Base-by-base conservation (phyloP, 257 asterid genomes). In the Jasminum sambac region DNA sequence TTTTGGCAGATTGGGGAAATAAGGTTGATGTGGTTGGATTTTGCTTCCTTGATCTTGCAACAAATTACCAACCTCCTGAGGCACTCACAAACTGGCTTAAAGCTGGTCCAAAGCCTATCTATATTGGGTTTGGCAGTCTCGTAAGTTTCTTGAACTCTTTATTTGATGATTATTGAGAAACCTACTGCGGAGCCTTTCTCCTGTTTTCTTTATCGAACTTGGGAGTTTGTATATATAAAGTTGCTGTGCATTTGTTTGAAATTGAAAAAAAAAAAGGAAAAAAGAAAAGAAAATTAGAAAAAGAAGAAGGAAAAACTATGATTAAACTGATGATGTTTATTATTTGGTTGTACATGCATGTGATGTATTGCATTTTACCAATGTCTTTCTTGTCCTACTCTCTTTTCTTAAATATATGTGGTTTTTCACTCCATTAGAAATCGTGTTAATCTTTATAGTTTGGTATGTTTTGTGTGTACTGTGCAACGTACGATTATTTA, bases 11-110 rank as follows among this genome's bases (percentile, higher is more conserved):
- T 78, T 94, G 98, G 98, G 98, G 98, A 63, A 88, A 92, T 57
- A 89, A 87, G 85, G 83, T 94, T 71, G 98, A 94, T 70, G 97
- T 94, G 10, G 98, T 94, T 76, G 97, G 98, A 60, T 94, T 94
- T 85, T 94, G 97, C 89, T 94, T 94, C 89, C 97, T 94, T 64
- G 98, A 90, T 89, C 96, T 94, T 66, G 96, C 97, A 37, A 74
- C 96, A 55, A 88, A 87, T 77, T 94, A 87, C 76, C 86, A 85
- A 73, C 98, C 96, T 46, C 96, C 98, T 2, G 91, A 89, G 84
- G 58, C 91, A 64, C 96, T 94, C 81, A 63, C 86, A 76, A 85
- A 86, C 72, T 94, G 97, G 96, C 96, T 94, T 46, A 82, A 87
- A 59, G 97, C 88, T 81, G 96, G 92, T 79, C 88, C 93, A 76